These are phyloP conservation scores for Linum trigynum DNA, from an alignment of 345 rosid genomes.

Conservation along the genomic window DNA sequence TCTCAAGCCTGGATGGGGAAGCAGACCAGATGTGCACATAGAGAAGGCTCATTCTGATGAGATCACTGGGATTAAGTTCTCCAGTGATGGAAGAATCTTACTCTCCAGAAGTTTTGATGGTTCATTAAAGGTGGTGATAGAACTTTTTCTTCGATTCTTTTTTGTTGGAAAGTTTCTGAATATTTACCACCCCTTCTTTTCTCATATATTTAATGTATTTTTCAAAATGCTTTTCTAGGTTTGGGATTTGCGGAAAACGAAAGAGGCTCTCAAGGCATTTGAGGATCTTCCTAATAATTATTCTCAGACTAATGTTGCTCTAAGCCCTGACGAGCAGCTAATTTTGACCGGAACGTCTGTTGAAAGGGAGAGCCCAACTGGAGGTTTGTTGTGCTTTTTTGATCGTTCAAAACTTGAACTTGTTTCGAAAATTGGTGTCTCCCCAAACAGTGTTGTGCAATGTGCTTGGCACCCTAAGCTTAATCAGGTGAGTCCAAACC, in stretches of 20 bases:
- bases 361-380: constrained; percentile 73
- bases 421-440: constrained; percentile 78
- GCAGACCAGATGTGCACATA: constrained; percentile 76
- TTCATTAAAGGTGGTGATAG: constrained; percentile 60
- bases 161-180: not conserved
- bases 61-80: constrained; percentile 78
- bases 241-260: constrained; percentile 91
- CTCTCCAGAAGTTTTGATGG: constrained; percentile 88
- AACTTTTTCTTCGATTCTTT: constrained; percentile 5
- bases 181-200: constrained; percentile 1
- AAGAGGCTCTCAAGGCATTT: constrained; percentile 60
- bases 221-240: constrained; percentile 37
- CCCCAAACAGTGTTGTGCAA: constrained; percentile 83
- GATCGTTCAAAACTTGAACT: constrained; percentile 80
- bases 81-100: constrained; percentile 66
- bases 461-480: constrained; percentile 91
- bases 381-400: constrained; percentile 82
- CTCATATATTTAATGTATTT: not conserved
- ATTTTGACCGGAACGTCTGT: constrained; percentile 88
- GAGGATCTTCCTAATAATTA: constrained; percentile 86
- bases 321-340: constrained; percentile 87
- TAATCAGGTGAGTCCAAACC: constrained; percentile 59
- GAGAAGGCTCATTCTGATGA: constrained; percentile 89
- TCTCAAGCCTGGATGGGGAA: constrained; percentile 98
- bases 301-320: constrained; percentile 84